These are phyloP conservation scores for Bromus sterilis DNA, from an alignment of 176 grass and related monocot genomes.

Conservation along the genomic window DNA sequence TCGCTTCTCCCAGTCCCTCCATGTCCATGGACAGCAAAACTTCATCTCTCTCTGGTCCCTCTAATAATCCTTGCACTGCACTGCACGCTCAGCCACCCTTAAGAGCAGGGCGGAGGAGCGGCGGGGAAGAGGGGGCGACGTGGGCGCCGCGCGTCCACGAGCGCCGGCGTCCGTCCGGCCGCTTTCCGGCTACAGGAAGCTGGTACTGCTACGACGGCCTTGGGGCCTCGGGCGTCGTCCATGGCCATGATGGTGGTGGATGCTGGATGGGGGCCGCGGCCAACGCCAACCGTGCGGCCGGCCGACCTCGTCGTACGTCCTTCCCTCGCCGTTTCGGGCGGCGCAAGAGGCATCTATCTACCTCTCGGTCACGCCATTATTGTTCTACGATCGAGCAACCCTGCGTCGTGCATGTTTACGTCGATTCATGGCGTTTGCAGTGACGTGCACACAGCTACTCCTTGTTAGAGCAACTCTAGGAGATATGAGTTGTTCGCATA, in stretches of 20 bases:
- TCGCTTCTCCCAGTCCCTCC: background rate
- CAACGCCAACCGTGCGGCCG: background rate
- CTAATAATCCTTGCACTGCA: background rate
- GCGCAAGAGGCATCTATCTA: background rate
- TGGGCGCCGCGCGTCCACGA: background rate
- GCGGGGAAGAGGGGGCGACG: background rate
- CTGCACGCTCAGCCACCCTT: no score
- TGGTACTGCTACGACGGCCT: background rate
- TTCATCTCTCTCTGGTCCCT: background rate
- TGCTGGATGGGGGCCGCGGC: background rate
- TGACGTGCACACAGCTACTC: no score
- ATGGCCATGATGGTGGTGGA: no score
- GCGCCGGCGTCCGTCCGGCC: background rate
- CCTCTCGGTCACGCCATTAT: background rate
- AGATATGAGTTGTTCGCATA: no score
- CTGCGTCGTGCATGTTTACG: no score
- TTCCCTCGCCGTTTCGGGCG: background rate
- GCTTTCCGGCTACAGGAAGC: conserved; percentile 9
- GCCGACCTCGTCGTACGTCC: no score
- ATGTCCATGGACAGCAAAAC: background rate
- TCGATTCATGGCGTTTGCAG: no score
- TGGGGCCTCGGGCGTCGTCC: no score
- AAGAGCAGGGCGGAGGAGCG: background rate
- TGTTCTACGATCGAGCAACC: no score
- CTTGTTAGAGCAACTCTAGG: no score